phyloP scores from a whole-genome alignment of 1,284 basidiomycete genomes.

The Ceratobasidium sp. region DNA sequence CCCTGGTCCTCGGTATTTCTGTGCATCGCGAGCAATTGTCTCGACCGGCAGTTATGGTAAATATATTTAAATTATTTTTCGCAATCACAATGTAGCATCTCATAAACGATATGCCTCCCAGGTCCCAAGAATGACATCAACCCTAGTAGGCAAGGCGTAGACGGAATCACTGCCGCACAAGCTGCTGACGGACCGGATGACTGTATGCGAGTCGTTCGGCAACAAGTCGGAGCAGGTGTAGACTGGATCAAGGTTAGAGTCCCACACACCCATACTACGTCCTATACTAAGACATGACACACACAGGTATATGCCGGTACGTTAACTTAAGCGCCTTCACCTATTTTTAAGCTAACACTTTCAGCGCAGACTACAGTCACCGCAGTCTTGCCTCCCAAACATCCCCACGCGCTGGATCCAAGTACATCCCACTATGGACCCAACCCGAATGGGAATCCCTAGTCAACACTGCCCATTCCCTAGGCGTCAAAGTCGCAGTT shows the following conservation, averaged over 20 bases:
- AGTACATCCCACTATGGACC: conserved; percentile 55
- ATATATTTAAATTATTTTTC: conserved; percentile 36
- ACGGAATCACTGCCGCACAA: conserved; percentile 67
- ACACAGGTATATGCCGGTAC: conserved; percentile 65
- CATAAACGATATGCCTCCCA: conserved; percentile 47
- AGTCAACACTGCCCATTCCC: conserved; percentile 63
- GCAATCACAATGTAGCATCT: background rate
- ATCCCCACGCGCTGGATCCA: conserved; percentile 55
- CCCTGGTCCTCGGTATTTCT: conserved; percentile 72
- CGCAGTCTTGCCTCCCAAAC: conserved; percentile 60
- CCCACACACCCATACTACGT: no score
- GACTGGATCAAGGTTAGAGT: conserved; percentile 61
- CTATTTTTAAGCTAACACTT: conserved; percentile 17
- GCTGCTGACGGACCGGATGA: conserved; percentile 67
- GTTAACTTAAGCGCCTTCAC: conserved; percentile 44
- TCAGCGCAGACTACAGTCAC: conserved; percentile 61
- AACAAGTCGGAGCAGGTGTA: conserved; percentile 73
- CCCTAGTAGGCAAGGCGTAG: conserved; percentile 62
- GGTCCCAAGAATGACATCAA: conserved; percentile 66
- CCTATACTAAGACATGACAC: conserved; percentile 1
- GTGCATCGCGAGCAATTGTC: conserved; percentile 69
- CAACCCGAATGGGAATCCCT: conserved; percentile 62
- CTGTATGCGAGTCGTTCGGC: conserved; percentile 66
- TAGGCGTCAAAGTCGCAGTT: conserved; percentile 69
- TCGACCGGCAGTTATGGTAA: conserved; percentile 70